A percentile compares a stretch with the other conserved stretches of the same genome.
Conservation (phyloP, 2,329 filamentous ascomycete species). For the Penicillium hordei region DNA sequence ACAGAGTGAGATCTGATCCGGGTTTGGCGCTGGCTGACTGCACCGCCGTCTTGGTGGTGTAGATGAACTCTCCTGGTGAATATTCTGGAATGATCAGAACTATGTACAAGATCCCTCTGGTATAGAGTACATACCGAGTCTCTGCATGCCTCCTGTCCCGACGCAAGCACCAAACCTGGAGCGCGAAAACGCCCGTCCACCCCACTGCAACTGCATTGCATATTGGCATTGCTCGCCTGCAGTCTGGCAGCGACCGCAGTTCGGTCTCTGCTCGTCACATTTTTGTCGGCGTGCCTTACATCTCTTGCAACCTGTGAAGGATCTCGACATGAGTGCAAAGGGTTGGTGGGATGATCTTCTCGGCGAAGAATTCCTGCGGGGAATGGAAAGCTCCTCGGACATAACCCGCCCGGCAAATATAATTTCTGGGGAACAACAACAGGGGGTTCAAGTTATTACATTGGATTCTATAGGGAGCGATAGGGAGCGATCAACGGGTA, state of each 20-base stretch:
- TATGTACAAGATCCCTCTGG: neutral
- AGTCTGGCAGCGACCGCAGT: conserved; percentile 42
- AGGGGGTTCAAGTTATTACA: neutral
- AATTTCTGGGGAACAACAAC: conserved; percentile 6
- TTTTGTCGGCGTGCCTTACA: conserved; percentile 48
- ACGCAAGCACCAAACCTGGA: conserved; percentile 41
- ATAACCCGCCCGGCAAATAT: conserved; percentile 13
- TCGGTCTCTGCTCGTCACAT: conserved; percentile 46
- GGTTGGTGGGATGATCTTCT: conserved; percentile 10
- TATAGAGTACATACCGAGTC: conserved; percentile 29
- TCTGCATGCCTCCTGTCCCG: conserved; percentile 37
- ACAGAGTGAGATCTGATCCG: conserved; percentile 25
- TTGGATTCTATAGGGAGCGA: neutral
- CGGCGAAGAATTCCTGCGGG: conserved; percentile 24
- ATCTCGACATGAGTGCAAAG: conserved; percentile 38
- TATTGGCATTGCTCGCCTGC: conserved; percentile 42
- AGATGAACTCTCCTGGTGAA: conserved; percentile 43
- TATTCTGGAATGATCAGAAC: conserved; percentile 29
- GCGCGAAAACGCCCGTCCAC: conserved; percentile 44
- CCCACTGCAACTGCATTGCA: conserved; percentile 46
- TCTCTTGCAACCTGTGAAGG: conserved; percentile 45
- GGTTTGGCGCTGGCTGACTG: conserved; percentile 13
- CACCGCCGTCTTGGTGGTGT: conserved; percentile 32
- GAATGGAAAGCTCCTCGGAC: conserved; percentile 16
- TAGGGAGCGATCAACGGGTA: neutral